Base-by-base conservation (phyloP, 2,329 filamentous ascomycete species). In the Talaromyces sp. region DNA sequence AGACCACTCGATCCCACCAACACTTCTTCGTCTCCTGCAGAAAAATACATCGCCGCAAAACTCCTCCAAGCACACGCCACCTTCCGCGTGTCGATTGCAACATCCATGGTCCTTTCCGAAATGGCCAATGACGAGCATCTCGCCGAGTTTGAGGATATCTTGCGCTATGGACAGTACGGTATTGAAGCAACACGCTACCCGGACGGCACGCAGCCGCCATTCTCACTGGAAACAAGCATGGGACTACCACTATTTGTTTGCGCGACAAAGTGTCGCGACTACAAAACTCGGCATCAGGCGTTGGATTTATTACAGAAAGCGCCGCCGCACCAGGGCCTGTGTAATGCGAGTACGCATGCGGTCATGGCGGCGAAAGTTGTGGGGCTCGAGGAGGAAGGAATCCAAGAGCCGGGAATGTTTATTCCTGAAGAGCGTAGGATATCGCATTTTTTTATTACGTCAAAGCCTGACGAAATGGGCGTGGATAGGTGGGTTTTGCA, bases 221-320 rank as follows among this genome's bases (percentile, higher is more conserved):
- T 70, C 31, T 72, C 72, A 5, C 72, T 73, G 51, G 72, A 74
- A 27, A 56, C 71, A 6, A 66, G 64, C 21, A 58, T 73, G 21
- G 69, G 64, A 1, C 50, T 69, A 11, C 69, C 70, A 4, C 64
- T 74, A 3, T 75, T 66, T 64, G 70, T 74, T 21, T 70, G 68
- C 0, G 66, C 66, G 29, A 61, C 72, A 1, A 65, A 68, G 48
- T 75, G 72, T 48, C 71, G 72, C 10, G 67, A 74, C 14, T 70
- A 70, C 1, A 48, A 12, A 3, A 65, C 67, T 12, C 69, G 73
- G 38, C 70, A 72, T 1, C 48, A 59, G 2, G 71, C 73, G 19
- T 35, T 75, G 1, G 60, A 62, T 14, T 60, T 74, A 17, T 61
- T 74, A 0, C 63, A 61, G 1, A 62, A 56, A 54, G 65, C 66